Conservation (phyloP, 2,329 filamentous ascomycete genomes). For the Polychaeton citri region DNA sequence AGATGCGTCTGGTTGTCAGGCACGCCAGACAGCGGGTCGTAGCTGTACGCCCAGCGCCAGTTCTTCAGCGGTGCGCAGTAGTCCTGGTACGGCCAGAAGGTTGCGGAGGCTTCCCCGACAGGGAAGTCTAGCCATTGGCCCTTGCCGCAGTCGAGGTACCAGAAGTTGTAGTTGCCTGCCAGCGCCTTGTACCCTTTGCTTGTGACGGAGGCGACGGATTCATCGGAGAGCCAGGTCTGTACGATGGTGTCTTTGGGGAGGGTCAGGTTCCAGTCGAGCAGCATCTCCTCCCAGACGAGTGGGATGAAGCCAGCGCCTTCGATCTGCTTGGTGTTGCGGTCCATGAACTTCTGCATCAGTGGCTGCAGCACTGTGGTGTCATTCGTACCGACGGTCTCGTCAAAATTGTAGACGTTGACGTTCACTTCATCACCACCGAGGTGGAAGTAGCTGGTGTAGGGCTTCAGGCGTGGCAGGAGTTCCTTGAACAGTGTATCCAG, state of each 20-base stretch:
- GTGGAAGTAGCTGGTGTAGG: constrained; percentile 66
- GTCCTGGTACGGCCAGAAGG: constrained; percentile 59
- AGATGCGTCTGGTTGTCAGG: constrained; percentile 48
- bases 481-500: constrained; percentile 62
- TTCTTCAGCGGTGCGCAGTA: constrained; percentile 71
- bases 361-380: constrained; percentile 52
- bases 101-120: constrained; percentile 38
- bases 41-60: constrained; percentile 70
- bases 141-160: constrained; percentile 54
- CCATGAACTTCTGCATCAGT: constrained; percentile 64
- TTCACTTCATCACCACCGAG: constrained; percentile 83
- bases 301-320: constrained; percentile 52
- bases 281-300: constrained; percentile 81
- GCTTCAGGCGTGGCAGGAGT: constrained; percentile 55
- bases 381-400: constrained; percentile 58
- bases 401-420: constrained; percentile 57
- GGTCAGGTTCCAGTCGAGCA: constrained; percentile 63
- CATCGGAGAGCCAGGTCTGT: constrained; percentile 62
- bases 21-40: constrained; percentile 58
- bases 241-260: constrained; percentile 59
- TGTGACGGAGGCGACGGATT: constrained; percentile 47
- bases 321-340: constrained; percentile 54
- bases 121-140: constrained; percentile 66
- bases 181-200: constrained; percentile 56
- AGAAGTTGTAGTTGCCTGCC: constrained; percentile 63